Percentiles rank a stretch among this genome's conserved stretches.
These are phyloP conservation scores for Baorangia bicolor DNA, from an alignment of 768 basidiomycete genomes.

Conservation along the genomic window DNA sequence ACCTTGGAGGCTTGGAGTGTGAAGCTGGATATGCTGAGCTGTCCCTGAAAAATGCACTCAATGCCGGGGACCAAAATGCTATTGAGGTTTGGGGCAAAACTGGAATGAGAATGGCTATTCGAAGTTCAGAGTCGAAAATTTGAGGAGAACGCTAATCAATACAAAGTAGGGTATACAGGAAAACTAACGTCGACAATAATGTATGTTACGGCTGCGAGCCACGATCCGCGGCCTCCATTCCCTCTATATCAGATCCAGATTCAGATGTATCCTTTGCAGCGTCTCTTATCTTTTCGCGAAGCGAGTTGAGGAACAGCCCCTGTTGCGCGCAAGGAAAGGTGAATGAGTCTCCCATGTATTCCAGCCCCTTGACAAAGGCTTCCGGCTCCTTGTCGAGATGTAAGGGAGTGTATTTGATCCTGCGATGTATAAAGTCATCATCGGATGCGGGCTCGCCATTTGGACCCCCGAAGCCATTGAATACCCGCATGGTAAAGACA, in stretches of 20 bases:
- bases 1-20: conserved; percentile 64
- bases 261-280: conserved; percentile 28
- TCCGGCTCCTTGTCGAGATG: conserved; percentile 60
- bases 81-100: conserved; percentile 57
- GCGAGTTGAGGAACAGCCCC: conserved; percentile 61
- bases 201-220: conserved; percentile 3
- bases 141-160: conserved; percentile 3
- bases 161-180: conserved; percentile 16
- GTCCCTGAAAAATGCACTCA: conserved; percentile 39
- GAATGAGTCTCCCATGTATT: conserved; percentile 63
- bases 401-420: conserved; percentile 57
- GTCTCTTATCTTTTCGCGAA: conserved; percentile 51
- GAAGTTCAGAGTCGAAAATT: background rate
- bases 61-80: conserved; percentile 42
- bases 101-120: conserved; percentile 32
- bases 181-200: conserved; percentile 2
- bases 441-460: conserved; percentile 33
- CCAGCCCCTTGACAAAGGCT: conserved; percentile 57
- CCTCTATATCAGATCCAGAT: conserved; percentile 27
- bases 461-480: conserved; percentile 36
- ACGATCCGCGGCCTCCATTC: conserved; percentile 26
- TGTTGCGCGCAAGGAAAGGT: conserved; percentile 69
- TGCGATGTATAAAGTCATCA: conserved; percentile 33
- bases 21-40: conserved; percentile 56
- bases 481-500: conserved; percentile 56